These are phyloP conservation scores for Neofusicoccum cordaticola DNA, from an alignment of 2,329 filamentous ascomycete species.

Conservation along the genomic window DNA sequence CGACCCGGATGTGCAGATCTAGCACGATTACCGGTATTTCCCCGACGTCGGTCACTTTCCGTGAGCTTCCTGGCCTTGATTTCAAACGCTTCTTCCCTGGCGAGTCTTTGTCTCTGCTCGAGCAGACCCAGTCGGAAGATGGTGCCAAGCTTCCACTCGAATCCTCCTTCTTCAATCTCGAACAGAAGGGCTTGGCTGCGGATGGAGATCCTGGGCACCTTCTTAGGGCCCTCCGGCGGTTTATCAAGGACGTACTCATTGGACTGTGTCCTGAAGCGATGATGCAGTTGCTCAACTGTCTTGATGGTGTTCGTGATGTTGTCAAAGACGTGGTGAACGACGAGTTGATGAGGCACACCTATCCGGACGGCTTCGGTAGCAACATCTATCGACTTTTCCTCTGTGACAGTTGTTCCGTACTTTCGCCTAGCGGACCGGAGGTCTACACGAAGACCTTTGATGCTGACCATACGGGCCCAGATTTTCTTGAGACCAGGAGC, in stretches of 20 bases:
- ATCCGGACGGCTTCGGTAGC: conserved; percentile 81
- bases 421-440: conserved; percentile 74
- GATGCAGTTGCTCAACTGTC: conserved; percentile 83
- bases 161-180: conserved; percentile 91
- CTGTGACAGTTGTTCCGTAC: conserved; percentile 52
- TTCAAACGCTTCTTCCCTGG: conserved; percentile 84
- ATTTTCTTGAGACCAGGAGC: conserved; percentile 77
- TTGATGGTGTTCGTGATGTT: conserved; percentile 88
- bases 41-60: conserved; percentile 46
- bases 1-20: conserved; percentile 50
- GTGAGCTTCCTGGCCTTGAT: conserved; percentile 84
- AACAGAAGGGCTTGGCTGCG: conserved; percentile 80
- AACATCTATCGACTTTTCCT: conserved; percentile 82
- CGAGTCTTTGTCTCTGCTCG: conserved; percentile 86
- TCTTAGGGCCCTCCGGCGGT: conserved; percentile 78
- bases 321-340: conserved; percentile 88
- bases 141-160: conserved; percentile 94
- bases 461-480: conserved; percentile 82
- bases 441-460: conserved; percentile 79
- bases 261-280: conserved; percentile 83
- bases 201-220: conserved; percentile 80
- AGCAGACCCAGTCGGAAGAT: conserved; percentile 88
- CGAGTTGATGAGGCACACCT: conserved; percentile 85
- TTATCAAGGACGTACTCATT: conserved; percentile 88
- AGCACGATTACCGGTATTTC: conserved; percentile 51